These are phyloP conservation scores for Articulospora tetracladia DNA, from an alignment of 495 filamentous ascomycete genomes.

Conservation along the genomic window DNA sequence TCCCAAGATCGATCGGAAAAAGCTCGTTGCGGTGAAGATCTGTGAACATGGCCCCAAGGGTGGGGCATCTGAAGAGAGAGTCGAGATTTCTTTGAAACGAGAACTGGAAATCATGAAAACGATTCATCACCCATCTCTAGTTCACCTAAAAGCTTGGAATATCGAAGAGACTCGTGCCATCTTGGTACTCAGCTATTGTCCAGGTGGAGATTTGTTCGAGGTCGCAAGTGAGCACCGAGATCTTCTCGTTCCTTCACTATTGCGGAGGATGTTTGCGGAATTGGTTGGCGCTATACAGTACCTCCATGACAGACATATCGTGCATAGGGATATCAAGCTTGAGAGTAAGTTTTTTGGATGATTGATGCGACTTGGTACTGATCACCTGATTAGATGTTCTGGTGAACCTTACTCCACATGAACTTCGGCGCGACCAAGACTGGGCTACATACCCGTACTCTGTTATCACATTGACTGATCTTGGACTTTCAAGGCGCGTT, in stretches of 20 bases:
- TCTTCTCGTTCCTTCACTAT: conserved; percentile 60
- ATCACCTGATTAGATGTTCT: conserved; percentile 67
- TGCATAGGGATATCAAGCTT: conserved; percentile 95
- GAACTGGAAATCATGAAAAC: conserved; percentile 90
- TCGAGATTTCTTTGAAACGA: conserved; percentile 88
- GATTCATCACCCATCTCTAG: conserved; percentile 82
- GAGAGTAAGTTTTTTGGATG: conserved; percentile 58
- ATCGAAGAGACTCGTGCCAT: conserved; percentile 76
- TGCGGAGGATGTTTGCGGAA: conserved; percentile 87
- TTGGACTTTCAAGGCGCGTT: conserved; percentile 84
- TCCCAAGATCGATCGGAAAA: conserved; percentile 43
- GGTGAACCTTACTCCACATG: conserved; percentile 67
- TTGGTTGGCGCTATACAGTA: conserved; percentile 80
- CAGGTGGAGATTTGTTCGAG: conserved; percentile 94
- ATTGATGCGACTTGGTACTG: background rate
- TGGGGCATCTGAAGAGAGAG: conserved; percentile 79
- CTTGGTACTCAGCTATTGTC: conserved; percentile 85
- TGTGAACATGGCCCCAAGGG: conserved; percentile 92
- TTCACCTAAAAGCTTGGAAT: conserved; percentile 84
- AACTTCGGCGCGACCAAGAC: conserved; percentile 42
- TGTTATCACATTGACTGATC: conserved; percentile 83
- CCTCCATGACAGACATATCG: conserved; percentile 79
- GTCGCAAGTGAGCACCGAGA: conserved; percentile 67
- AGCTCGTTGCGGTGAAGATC: conserved; percentile 90
- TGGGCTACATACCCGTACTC: conserved; percentile 74